A percentile compares a stretch with the other conserved stretches of the same genome.
phyloP scores from a whole-genome alignment of 1,139 yeast species.

The Geotrichum phurueaensis region DNA sequence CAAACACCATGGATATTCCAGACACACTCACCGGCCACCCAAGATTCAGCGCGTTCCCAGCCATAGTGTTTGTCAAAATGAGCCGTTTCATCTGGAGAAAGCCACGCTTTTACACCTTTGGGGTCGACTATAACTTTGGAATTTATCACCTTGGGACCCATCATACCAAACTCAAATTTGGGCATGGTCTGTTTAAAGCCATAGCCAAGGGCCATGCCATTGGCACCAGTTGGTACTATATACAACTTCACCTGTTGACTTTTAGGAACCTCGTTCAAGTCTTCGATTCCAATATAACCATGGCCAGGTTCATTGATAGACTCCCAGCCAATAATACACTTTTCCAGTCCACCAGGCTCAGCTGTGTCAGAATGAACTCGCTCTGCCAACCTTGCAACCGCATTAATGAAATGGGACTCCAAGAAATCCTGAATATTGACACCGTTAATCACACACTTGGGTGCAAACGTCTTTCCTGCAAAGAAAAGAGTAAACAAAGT shows the following conservation, averaged over 20 bases:
- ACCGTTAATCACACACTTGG: constrained; percentile 62
- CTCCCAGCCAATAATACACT: constrained; percentile 68
- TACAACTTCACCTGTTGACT: constrained; percentile 31
- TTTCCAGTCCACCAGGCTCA: constrained; percentile 46
- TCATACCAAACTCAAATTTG: constrained; percentile 54
- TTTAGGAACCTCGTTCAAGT: constrained; percentile 27
- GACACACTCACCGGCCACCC: constrained; percentile 72
- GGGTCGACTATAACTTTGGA: constrained; percentile 60
- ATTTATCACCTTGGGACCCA: constrained; percentile 52
- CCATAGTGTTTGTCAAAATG: constrained; percentile 56
- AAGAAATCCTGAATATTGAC: constrained; percentile 72
- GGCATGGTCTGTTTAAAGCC: constrained; percentile 64
- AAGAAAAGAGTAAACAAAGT: constrained; percentile 84
- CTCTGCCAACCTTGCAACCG: constrained; percentile 52
- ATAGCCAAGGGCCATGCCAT: constrained; percentile 51
- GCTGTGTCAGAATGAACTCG: constrained; percentile 47
- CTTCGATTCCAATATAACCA: constrained; percentile 30
- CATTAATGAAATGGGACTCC: constrained; percentile 55
- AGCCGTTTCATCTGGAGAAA: constrained; percentile 31
- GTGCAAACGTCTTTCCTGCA: constrained; percentile 66
- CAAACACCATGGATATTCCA: constrained; percentile 78
- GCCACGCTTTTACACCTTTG: constrained; percentile 64
- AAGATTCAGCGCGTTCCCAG: constrained; percentile 55
- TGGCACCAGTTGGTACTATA: constrained; percentile 31
- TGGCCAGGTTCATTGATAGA: constrained; percentile 79